Evolutionary conservation across 495 filamentous ascomycete genomes (phyloP).

Genomic region (Trichoderma orchidacearum): DNA sequence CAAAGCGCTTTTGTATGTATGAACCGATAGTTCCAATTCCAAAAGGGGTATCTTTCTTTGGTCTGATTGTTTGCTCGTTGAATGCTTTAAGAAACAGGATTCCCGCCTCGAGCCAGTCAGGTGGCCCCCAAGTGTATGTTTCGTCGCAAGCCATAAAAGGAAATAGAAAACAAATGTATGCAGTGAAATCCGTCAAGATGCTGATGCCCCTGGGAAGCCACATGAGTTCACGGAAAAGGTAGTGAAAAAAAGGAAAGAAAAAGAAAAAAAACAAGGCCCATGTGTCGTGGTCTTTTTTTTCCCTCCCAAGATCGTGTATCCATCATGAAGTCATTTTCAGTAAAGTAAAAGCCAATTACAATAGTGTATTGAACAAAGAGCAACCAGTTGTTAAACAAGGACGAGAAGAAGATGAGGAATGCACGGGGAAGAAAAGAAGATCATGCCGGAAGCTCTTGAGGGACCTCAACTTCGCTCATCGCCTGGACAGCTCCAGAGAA

Average conservation of each 20-base stretch:
- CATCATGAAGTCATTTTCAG: no score
- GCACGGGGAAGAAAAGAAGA: background rate
- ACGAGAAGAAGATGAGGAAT: background rate
- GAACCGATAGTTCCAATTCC: background rate
- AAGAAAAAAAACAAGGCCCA: background rate
- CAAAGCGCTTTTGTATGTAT: background rate
- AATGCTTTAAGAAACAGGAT: background rate
- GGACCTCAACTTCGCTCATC: background rate
- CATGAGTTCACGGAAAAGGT: background rate
- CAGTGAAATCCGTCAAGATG: background rate
- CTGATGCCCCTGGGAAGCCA: no score
- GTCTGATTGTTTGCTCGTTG: background rate
- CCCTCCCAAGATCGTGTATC: no score
- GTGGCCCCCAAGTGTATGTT: background rate
- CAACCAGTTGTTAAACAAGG: no score
- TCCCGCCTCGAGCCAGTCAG: background rate
- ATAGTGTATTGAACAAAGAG: no score
- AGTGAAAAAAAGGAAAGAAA: background rate
- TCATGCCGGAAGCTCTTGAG: background rate
- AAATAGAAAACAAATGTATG: background rate
- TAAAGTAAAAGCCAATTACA: no score
- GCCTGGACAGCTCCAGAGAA: slow-evolving; percentile 11
- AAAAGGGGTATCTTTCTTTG: background rate
- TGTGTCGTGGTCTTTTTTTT: no score
- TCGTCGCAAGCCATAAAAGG: background rate